These are phyloP conservation scores for Fusarium sp. DNA, from an alignment of 2,329 filamentous ascomycete genomes.

Conservation along the genomic window DNA sequence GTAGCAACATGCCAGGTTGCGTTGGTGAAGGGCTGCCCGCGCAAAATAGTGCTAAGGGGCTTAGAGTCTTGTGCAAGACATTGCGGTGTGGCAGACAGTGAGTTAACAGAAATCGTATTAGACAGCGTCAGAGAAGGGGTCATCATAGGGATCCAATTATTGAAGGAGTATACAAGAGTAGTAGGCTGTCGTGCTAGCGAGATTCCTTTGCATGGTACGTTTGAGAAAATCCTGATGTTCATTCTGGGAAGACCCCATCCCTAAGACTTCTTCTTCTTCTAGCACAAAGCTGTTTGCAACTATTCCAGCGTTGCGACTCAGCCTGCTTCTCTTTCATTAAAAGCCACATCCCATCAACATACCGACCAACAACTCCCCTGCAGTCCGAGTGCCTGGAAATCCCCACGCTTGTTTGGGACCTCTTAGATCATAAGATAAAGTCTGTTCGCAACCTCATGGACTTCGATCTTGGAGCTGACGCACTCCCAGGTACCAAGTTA, in stretches of 20 bases:
- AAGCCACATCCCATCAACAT: background rate
- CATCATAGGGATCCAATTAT: slow-evolving; percentile 18
- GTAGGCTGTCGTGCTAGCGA: slow-evolving; percentile 29
- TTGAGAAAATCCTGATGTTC: background rate
- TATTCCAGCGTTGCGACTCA: slow-evolving; percentile 15
- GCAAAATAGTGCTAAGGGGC: background rate
- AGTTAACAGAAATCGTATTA: slow-evolving; percentile 12
- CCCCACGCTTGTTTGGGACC: slow-evolving; percentile 18
- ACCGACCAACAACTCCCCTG: slow-evolving; percentile 19
- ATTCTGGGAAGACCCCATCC: background rate
- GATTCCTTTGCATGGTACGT: slow-evolving; percentile 29
- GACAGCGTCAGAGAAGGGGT: slow-evolving; percentile 18
- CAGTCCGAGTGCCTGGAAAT: slow-evolving; percentile 22
- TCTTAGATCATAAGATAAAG: slow-evolving; percentile 25
- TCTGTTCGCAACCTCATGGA: background rate
- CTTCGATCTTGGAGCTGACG: slow-evolving; percentile 3
- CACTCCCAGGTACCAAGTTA: slow-evolving; percentile 6
- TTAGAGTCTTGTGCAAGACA: slow-evolving; percentile 10
- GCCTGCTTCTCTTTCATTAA: slow-evolving; percentile 10
- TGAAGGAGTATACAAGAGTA: slow-evolving; percentile 11
- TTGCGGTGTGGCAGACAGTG: slow-evolving; percentile 12
- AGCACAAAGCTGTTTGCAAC: slow-evolving; percentile 16
- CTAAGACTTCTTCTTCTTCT: background rate
- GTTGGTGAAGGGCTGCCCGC: slow-evolving; percentile 6
- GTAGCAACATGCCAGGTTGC: slow-evolving; percentile 28